Conservation (phyloP, 192 early-diverging fungal genomes). For the Diversispora eburnea region DNA sequence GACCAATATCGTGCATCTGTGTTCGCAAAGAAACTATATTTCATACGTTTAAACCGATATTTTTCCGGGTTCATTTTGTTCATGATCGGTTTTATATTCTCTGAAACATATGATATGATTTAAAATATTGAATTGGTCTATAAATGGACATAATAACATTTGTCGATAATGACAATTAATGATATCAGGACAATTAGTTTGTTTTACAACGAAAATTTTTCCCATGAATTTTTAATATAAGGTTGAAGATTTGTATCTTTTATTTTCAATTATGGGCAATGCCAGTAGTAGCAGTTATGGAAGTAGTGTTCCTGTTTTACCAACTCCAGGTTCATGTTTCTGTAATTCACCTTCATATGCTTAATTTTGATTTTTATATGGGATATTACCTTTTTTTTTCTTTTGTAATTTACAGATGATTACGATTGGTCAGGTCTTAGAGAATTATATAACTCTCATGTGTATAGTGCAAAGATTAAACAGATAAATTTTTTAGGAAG, state of each 20-base stretch:
- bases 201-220: no score
- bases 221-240: no score
- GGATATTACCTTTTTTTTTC: background rate
- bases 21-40: conserved; percentile 1
- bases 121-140: no score
- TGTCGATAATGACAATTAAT: no score
- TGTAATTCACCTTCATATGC: background rate
- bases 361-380: background rate
- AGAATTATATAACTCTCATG: conserved; percentile 5
- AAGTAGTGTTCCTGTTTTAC: background rate
- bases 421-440: background rate
- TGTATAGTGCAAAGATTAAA: background rate
- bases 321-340: background rate
- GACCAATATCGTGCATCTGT: conserved; percentile 4
- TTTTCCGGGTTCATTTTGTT: no score
- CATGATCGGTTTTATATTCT: no score
- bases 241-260: no score
- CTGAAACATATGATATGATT: no score
- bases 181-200: no score
- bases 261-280: conserved; percentile 3
- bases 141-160: no score
- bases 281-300: background rate
- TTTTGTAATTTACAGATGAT: conserved; percentile 5
- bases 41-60: no score
- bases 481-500: background rate